Evolutionary conservation across 352 stramenopile species (phyloP), one percentile per base, ranked within the genome.

Genomic region (Phytophthora litchii): DNA sequence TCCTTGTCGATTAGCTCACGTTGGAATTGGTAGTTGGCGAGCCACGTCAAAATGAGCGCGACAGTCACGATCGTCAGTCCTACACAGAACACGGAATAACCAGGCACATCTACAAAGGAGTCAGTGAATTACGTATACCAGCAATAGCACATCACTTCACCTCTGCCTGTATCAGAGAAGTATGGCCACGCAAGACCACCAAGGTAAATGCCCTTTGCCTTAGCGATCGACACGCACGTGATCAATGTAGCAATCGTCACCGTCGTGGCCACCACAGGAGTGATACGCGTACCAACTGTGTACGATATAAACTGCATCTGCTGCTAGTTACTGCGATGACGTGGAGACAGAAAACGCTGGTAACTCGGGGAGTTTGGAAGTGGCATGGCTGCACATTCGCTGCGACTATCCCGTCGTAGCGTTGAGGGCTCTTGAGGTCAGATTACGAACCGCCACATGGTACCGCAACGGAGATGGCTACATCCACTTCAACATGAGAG

Each of bases 121-220:
- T 27, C 23, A 27, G 23, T 27, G 5, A 27, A 27, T 27, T 27
- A 5, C 23, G 5, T 27, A 27, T 5, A 27, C 23, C 23, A 27
- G 5, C 23, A 27, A 5, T 5, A 27, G 23, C 23, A 27, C 23
- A 5, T n/a, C 23, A 27, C 5, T 27, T n/a, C 34, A 78, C 69
- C 69, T 50, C 74, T 67, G 40, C 66, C 71, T 37, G 76, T 68
- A 53, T 86, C 76, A 12, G 76, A 84, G 59, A 88, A 72, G 61
- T 83, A 88, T 16, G 75, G 78, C 75, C 75, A 86, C 3, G 21
- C 23, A 9, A 89, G 60, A 0, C 74, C 74, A 31, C 79, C 79
- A 3, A 74, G 58, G 49, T 86, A 88, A 11, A 64, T 69, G 38
- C 70, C 61, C 7, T 67, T 64, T 40, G 42, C 27, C 36, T 76